Evolutionary conservation across 208 protist species (phyloP), one percentile per base, ranked within the genome.

Genomic region (Lotmaria passim): DNA sequence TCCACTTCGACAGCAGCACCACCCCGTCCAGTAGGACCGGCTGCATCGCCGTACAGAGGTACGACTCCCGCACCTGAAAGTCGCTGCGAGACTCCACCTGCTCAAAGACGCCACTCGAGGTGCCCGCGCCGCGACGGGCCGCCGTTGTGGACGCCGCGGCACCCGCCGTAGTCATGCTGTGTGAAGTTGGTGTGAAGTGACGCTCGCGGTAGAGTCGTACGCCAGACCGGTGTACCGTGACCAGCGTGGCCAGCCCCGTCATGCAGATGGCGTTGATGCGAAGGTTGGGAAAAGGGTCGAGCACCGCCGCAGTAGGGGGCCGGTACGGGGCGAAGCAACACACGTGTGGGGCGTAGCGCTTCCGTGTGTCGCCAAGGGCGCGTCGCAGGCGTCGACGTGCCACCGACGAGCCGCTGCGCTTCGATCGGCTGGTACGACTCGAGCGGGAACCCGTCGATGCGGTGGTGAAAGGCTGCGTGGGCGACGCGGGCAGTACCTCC

Each of bases 31-130:
- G 26, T 7, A 70, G 36, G 28, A 66, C 31, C 5, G 53, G 61
- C 38, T 63, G 51, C 44, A 66, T 55, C 24, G 58, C 38, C 14
- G 64, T 70, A 58, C 81, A 85, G 36, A 87, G 46, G 64, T 91
- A 91, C 23, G 86, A 75, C 57, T 91, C 86, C 30, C 61, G 62
- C 14, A 83, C 53, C 28, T 85, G 52, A n/a, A 87, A 80, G 31
- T 69, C 52, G 17, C 67, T 66, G 2, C 83, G 55, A 21, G 48
- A 55, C 65, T 87, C 81, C n/a, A 75, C 50, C 60, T 69, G 39
- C 28, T 72, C 67, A 73, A 85, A 91, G 0, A 91, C 34, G 24
- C 81, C 80, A 3, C 71, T 84, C 17, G 73, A 17, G 2, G 38
- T 44, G 43, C 24, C 14, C 28, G 48, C 43, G 28, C 23, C 41